A percentile compares a stretch with the other conserved stretches of the same genome.
Evolutionary conservation across 2,329 filamentous ascomycete genomes (phyloP).

Genomic region (Emmonsiellopsis sp.): DNA sequence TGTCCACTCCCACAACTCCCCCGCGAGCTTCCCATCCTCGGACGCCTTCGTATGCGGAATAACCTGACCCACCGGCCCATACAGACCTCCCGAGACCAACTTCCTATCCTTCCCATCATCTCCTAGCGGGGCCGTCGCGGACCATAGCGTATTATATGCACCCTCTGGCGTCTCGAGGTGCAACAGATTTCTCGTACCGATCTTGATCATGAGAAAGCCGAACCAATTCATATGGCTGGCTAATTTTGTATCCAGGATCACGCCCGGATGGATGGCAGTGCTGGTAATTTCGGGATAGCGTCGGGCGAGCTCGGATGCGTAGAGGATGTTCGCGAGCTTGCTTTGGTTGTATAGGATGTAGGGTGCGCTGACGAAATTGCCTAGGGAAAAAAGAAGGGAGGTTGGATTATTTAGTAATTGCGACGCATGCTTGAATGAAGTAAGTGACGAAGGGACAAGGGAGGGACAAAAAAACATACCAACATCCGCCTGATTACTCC

Average conservation of each 20-base stretch:
- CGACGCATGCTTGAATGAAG: too few relatives aligned
- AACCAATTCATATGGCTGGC: neutral
- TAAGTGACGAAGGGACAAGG: too few relatives aligned
- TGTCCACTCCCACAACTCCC: too few relatives aligned
- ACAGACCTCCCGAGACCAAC: too few relatives aligned
- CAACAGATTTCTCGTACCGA: neutral
- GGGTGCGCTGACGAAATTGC: conserved; percentile 10
- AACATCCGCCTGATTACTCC: conserved; percentile 17
- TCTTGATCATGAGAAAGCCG: conserved; percentile 1
- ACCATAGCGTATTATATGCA: neutral
- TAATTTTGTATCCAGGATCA: conserved; percentile 37
- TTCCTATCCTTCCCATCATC: too few relatives aligned
- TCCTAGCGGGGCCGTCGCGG: too few relatives aligned
- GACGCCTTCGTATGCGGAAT: too few relatives aligned
- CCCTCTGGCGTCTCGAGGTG: neutral
- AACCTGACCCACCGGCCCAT: too few relatives aligned
- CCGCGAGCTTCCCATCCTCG: too few relatives aligned
- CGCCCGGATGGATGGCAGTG: conserved; percentile 41
- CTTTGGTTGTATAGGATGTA: conserved; percentile 39
- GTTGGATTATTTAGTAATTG: too few relatives aligned
- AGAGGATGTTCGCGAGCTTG: conserved; percentile 45
- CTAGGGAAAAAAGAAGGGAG: too few relatives aligned
- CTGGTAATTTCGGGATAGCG: conserved; percentile 38
- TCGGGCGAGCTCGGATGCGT: conserved; percentile 32
- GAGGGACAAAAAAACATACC: neutral